Base-by-base conservation (phyloP, 169 alveolate species). In the Cryptosporidium felis region DNA sequence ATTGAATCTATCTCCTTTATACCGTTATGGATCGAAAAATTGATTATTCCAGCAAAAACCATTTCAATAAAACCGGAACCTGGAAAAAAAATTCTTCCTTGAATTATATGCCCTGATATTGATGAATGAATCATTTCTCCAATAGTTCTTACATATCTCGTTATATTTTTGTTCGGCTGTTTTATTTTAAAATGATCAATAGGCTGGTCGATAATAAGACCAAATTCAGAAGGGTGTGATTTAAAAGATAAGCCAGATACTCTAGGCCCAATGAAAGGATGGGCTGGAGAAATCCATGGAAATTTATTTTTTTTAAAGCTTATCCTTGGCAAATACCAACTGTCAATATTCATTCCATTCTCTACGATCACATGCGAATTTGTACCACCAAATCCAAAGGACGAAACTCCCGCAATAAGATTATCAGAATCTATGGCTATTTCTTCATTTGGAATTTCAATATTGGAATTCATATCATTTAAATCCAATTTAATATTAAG, bases 351-450 rank as follows among this genome's bases (percentile, higher is more conserved):
- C 0, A 23, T 9, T 0, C 74, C 34, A 2, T 42, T 9, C 58
- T 80, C 21, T 4, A 80, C 10, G 14, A 91, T 32, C 32, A 80
- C 82, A 63, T 91, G 94, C 16, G 94, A 90, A 61, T 91, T 91
- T 21, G 92, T 74, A 1, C 92, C 94, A 2, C 94, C 94, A 49
- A 91, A 91, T 38, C 94, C 94, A 59, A 91, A 91, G 5, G 94
- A 88, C n/a, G 91, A 80, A 6, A 91, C 90, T 41, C 93, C 94
- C n/a, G 94, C 94, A 44, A 62, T 36, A 6, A 88, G 53, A 38
- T 61, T 56, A 6, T 60, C 46, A 1, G 85, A 61, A 30, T 81
- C 61, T 12, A 47, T 36, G 21, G 79, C 53, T 12, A 59, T 66
- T 42, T n/a, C 44, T 0, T 80, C 26, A 14, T 21, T 49, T 21